phyloP scores from a whole-genome alignment of 768 basidiomycete genomes.

The Lactifluus hygrophoroides region DNA sequence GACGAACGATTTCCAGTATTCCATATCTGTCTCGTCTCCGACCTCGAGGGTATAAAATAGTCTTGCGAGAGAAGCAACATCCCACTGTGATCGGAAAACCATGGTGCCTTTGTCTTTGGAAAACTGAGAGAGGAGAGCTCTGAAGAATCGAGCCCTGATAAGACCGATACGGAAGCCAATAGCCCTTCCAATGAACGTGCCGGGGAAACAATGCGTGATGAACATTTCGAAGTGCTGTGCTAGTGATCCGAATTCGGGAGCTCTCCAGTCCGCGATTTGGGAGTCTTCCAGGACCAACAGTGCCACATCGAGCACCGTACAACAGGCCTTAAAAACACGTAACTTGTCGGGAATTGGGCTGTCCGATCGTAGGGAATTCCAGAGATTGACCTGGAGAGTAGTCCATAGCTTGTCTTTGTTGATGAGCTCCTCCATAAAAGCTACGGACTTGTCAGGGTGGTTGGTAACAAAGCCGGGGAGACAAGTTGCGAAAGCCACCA shows the following conservation, averaged over 20 bases:
- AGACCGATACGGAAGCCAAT: not conserved
- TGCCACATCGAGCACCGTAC: not conserved
- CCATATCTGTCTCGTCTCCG: not conserved
- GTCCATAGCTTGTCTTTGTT: constrained; percentile 4
- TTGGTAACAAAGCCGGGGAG: not conserved
- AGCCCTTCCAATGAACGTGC: not conserved
- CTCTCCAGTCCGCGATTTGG: not conserved
- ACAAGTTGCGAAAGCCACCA: not conserved
- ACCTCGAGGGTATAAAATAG: not conserved
- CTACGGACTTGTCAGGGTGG: not conserved
- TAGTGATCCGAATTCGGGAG: constrained; percentile 4
- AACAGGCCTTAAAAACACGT: not conserved
- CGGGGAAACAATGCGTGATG: not conserved
- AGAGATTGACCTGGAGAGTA: not conserved
- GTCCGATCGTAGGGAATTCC: not conserved
- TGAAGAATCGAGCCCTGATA: not conserved
- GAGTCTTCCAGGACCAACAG: not conserved
- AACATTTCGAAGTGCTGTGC: constrained; percentile 1
- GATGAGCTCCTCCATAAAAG: not conserved
- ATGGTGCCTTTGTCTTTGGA: not conserved
- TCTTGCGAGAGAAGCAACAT: constrained; percentile 1
- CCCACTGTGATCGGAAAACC: constrained; percentile 2
- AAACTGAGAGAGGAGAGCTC: not conserved
- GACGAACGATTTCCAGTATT: not conserved
- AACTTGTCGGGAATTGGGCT: not conserved